A percentile compares a stretch with the other conserved stretches of the same genome.
Conservation (phyloP, 2,329 filamentous ascomycete genomes). For the Lecanosticta acicola region DNA sequence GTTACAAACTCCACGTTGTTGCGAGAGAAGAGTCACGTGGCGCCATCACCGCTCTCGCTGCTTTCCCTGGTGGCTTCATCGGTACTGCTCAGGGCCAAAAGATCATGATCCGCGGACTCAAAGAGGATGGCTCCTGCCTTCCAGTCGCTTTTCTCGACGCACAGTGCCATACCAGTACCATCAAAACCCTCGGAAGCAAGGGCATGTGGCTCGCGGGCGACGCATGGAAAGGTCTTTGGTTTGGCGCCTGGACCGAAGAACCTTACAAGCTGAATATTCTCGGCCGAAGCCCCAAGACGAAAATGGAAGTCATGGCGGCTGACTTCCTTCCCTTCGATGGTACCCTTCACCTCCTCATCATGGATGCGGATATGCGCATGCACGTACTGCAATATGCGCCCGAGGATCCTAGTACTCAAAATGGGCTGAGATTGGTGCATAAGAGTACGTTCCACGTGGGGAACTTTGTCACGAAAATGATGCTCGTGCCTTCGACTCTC, state of each 20-base stretch:
- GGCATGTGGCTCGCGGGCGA: constrained; percentile 85
- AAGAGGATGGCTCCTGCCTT: constrained; percentile 86
- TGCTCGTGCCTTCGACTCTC: constrained; percentile 64
- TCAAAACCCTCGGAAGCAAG: constrained; percentile 75
- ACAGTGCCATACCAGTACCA: constrained; percentile 84
- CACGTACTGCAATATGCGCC: constrained; percentile 92
- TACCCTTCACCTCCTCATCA: constrained; percentile 73
- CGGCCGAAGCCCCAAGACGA: constrained; percentile 69
- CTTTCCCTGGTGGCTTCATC: constrained; percentile 76
- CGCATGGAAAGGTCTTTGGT: constrained; percentile 90
- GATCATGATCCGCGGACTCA: constrained; percentile 91
- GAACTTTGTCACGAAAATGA: constrained; percentile 68
- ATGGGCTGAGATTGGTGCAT: constrained; percentile 80
- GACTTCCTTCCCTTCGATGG: constrained; percentile 85
- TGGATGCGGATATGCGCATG: constrained; percentile 78
- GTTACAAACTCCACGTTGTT: constrained; percentile 76
- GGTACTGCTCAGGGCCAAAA: constrained; percentile 93
- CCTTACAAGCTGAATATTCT: constrained; percentile 93
- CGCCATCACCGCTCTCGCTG: constrained; percentile 77
- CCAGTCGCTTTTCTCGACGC: constrained; percentile 98
- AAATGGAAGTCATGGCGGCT: constrained; percentile 70
- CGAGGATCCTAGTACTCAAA: constrained; percentile 88
- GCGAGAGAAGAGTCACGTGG: constrained; percentile 89
- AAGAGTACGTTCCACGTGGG: constrained; percentile 83
- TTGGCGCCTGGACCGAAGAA: constrained; percentile 93